Conservation (phyloP, 805 yeast species). For the Isabelozyma pseudorhagii region DNA sequence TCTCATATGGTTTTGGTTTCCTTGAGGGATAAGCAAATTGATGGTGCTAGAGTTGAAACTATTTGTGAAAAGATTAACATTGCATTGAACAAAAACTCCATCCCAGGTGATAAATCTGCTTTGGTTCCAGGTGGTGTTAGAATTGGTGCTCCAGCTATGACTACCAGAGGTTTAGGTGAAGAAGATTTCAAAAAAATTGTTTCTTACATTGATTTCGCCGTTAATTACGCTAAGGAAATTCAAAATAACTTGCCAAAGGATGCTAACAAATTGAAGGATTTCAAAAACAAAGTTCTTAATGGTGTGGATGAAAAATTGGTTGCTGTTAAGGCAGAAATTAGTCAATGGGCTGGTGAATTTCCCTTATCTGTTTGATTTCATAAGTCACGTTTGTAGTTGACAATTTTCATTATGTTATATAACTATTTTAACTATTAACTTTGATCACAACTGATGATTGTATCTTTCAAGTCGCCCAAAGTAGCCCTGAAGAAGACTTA, state of each 20-base stretch:
- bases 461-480: not conserved
- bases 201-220: slow-evolving; percentile 75
- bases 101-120: slow-evolving; percentile 96
- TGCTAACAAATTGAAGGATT: slow-evolving; percentile 94
- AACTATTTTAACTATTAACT: not conserved
- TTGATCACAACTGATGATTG: not conserved
- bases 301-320: slow-evolving; percentile 66
- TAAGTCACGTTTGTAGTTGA: not conserved
- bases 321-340: slow-evolving; percentile 71
- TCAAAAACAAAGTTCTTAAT: slow-evolving; percentile 75
- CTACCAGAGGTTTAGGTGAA: slow-evolving; percentile 85
- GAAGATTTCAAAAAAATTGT: slow-evolving; percentile 81
- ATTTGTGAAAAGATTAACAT: slow-evolving; percentile 86
- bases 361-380: slow-evolving; percentile 46
- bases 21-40: slow-evolving; percentile 74
- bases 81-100: slow-evolving; percentile 94
- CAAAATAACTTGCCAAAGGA: slow-evolving; percentile 84
- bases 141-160: slow-evolving; percentile 98
- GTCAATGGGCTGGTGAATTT: slow-evolving; percentile 87
- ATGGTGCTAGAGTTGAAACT: slow-evolving; percentile 94
- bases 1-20: slow-evolving; percentile 88
- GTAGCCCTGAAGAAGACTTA: not conserved
- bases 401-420: slow-evolving; percentile 1
- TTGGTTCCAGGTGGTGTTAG: slow-evolving; percentile 94
- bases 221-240: slow-evolving; percentile 67